Evolutionary conservation across 2,329 filamentous ascomycete species (phyloP), one percentile per base, ranked within the genome.

Genomic region (Tolypocladium endophyticum): DNA sequence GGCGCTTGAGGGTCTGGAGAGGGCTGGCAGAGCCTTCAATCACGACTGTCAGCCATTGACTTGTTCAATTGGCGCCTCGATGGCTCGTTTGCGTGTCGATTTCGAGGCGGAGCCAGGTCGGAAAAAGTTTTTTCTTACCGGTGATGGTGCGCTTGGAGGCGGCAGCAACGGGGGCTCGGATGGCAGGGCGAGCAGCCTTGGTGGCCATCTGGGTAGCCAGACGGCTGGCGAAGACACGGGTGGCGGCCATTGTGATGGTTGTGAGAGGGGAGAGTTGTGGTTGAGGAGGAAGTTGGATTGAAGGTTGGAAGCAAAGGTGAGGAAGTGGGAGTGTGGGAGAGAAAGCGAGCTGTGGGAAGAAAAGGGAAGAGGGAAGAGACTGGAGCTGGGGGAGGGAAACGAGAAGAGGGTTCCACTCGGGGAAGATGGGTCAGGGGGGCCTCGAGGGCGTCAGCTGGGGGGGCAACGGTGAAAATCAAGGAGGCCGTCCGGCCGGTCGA

Each of bases 171-270:
- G 82, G 80, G 72, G 81, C 79, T 72, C 87, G 87, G 73, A 87
- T 77, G 76, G 86, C 86, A 79, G 88, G 87, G 78, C 88, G 88
- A 77, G 87, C 87, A 78, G 86, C 87, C 86, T 88, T 89, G 79
- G 82, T 79, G 76, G 86, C 85, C 85, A 88, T 87, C 79, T 87
- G 84, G 75, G 85, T 82, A 78, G 87, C 87, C 81, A 91, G 83
- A 78, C 88, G 86, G 73, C 87, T 87, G 76, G 88, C 85, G 79
- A 90, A 82, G 77, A 90, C 83, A 80, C 88, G 88, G 77, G 85
- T 80, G 77, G 88, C 86, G 77, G 88, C 86, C 88, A 92, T 92
- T 90, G 83, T 84, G 83, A 86, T 79, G 80, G 80, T 77, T 79
- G 66, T 72, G 64, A 61, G 70, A 62, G 70, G 67, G 61, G 65